Evolutionary conservation across 176 grass and related monocot genomes (phyloP).

Genomic region (Musa acuminata): DNA sequence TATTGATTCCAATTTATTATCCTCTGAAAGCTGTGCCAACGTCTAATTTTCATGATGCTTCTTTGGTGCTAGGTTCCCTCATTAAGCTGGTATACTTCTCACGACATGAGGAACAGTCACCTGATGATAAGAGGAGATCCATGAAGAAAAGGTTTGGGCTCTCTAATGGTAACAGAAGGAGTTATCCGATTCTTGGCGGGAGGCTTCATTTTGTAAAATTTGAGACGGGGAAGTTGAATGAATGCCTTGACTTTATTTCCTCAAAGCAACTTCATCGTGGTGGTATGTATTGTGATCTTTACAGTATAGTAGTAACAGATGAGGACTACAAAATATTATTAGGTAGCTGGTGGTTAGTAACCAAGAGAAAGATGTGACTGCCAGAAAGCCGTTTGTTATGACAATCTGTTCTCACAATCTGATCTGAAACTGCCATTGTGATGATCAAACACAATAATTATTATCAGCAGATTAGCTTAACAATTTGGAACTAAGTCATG

Average conservation of each 20-base stretch:
- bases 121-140: slow-evolving; percentile 56
- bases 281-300: slow-evolving; percentile 43
- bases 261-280: slow-evolving; percentile 94
- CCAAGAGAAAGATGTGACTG: background rate
- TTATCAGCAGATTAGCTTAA: too few relatives aligned
- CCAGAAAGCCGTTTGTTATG: background rate
- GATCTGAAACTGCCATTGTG: too few relatives aligned
- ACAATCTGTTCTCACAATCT: too few relatives aligned
- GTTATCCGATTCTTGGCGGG: slow-evolving; percentile 82
- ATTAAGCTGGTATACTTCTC: slow-evolving; percentile 98
- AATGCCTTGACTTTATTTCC: slow-evolving; percentile 94
- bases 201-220: slow-evolving; percentile 99
- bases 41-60: background rate
- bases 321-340: background rate
- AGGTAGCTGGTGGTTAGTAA: background rate
- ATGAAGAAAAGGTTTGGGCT: slow-evolving; percentile 67
- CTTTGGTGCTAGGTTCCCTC: slow-evolving; percentile 51
- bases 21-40: background rate
- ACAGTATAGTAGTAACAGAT: background rate
- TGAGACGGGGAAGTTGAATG: slow-evolving; percentile 76
- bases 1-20: background rate
- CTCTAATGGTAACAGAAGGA: slow-evolving; percentile 73
- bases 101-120: slow-evolving; percentile 60
- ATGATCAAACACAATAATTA: too few relatives aligned
- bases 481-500: too few relatives aligned